Base-by-base conservation (phyloP, 2,329 filamentous ascomycete genomes). In the Fusarium pseudonygamai region DNA sequence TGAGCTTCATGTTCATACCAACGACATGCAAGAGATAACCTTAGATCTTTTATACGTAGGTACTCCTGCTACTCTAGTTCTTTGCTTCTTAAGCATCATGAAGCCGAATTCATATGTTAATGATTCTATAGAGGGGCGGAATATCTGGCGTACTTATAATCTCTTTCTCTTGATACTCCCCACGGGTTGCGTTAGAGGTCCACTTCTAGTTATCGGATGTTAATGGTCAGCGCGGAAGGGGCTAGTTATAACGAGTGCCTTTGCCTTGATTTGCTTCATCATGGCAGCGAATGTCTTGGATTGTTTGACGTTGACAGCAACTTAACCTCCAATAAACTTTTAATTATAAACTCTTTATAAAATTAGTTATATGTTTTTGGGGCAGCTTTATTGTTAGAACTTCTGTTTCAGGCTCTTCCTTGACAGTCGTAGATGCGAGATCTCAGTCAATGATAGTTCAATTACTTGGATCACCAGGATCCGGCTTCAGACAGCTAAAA, bases 1-100 rank as follows among this genome's bases (percentile, higher is more conserved):
- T 10, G 7, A 32, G 6, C 1, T 2, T 3, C 0, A 50, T 24
- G 6, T 24, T 0, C 8, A 50, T 5, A 14, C 7, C 3, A 10
- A 14, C 5, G 4, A 22, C 4, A 22, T 16, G 5, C 4, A 49
- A 24, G 11, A 24, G 16, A 24, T 5, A 34, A 50, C 6, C 8
- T 8, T 4, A 24, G 24, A 50, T 7, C 16, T 50, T 50, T 8
- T 20, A 5, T 49, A n/a, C 3, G 5, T 28, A 28, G n/a, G n/a
- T n/a, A n/a, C n/a, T n/a, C n/a, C n/a, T n/a, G n/a, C 34, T 36
- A 36, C 34, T 36, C 34, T 36, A 36, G 34, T 36, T 36, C 34
- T 36, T 36, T 36, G 9, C 16, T 36, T 7, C 36, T 50, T 50
- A 6, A 34, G 22, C 6, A 34, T 16, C 3, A 6, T 34, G 8